phyloP scores from a whole-genome alignment of 1,284 basidiomycete species.

The Irpex rosettiformis region DNA sequence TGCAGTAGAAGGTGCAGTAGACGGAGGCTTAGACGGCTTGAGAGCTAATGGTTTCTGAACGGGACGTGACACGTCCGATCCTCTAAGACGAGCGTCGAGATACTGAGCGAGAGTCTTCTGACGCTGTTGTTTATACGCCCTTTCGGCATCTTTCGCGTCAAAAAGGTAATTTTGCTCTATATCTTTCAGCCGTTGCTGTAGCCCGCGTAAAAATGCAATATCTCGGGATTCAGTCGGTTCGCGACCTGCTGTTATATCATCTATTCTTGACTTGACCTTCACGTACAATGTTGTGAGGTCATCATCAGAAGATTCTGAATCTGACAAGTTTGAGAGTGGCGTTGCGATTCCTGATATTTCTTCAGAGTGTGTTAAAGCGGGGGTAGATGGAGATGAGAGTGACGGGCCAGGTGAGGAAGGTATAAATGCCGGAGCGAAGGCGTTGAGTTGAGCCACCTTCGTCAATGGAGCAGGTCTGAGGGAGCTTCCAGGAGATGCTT shows the following conservation, averaged over 20 bases:
- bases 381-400: slow-evolving; percentile 24
- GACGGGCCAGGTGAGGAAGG: slow-evolving; percentile 17
- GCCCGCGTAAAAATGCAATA: slow-evolving; percentile 36
- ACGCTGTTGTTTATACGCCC: slow-evolving; percentile 53
- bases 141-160: slow-evolving; percentile 65
- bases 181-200: slow-evolving; percentile 53
- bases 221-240: slow-evolving; percentile 32
- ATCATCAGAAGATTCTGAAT: slow-evolving; percentile 36
- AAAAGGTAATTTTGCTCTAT: slow-evolving; percentile 76
- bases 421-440: slow-evolving; percentile 24
- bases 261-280: slow-evolving; percentile 52
- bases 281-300: slow-evolving; percentile 67
- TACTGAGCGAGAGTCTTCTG: slow-evolving; percentile 46
- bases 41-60: background rate
- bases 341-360: slow-evolving; percentile 6
- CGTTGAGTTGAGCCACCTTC: slow-evolving; percentile 1
- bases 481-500: slow-evolving; percentile 12
- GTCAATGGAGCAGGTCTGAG: background rate
- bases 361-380: slow-evolving; percentile 12
- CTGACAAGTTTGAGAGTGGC: slow-evolving; percentile 13
- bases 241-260: slow-evolving; percentile 37
- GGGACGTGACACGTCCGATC: slow-evolving; percentile 15
- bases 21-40: slow-evolving; percentile 2
- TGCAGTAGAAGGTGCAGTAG: background rate
- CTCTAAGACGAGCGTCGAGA: slow-evolving; percentile 56